phyloP scores from a whole-genome alignment of 2,329 filamentous ascomycete genomes.

The Talaromyces rugulosus region DNA sequence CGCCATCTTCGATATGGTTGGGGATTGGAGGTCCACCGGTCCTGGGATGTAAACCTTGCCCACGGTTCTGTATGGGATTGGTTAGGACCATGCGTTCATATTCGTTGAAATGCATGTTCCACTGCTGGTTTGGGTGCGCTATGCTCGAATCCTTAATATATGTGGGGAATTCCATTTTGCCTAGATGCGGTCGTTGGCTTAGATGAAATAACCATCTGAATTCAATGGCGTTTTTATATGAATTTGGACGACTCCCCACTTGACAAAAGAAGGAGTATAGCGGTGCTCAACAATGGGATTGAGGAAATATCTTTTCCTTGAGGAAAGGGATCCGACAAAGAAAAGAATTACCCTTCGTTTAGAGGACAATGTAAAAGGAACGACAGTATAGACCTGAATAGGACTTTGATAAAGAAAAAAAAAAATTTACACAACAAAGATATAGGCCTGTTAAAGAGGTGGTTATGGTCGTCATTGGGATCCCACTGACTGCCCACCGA shows the following conservation, averaged over 20 bases:
- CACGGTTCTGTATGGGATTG: background rate
- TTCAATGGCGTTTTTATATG: background rate
- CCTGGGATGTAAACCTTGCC: background rate
- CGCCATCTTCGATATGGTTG: background rate
- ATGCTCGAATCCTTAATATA: background rate
- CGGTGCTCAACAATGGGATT: background rate
- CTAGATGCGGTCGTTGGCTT: background rate
- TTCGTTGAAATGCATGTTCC: background rate
- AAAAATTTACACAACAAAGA: background rate
- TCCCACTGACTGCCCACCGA: background rate
- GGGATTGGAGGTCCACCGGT: background rate
- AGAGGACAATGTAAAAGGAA: background rate
- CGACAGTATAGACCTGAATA: background rate
- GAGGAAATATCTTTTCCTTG: background rate
- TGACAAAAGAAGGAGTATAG: background rate
- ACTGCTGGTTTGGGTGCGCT: background rate
- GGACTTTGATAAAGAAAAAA: background rate
- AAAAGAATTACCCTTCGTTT: background rate
- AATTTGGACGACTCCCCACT: background rate
- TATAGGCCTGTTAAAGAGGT: background rate
- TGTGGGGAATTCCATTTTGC: background rate
- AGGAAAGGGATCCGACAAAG: background rate
- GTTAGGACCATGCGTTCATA: background rate
- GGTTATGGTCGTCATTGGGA: background rate
- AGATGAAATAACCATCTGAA: background rate